Percentiles rank a stretch among this genome's conserved stretches.
phyloP scores from a whole-genome alignment of 176 grass and related monocot genomes.

The Triticum aestivum region DNA sequence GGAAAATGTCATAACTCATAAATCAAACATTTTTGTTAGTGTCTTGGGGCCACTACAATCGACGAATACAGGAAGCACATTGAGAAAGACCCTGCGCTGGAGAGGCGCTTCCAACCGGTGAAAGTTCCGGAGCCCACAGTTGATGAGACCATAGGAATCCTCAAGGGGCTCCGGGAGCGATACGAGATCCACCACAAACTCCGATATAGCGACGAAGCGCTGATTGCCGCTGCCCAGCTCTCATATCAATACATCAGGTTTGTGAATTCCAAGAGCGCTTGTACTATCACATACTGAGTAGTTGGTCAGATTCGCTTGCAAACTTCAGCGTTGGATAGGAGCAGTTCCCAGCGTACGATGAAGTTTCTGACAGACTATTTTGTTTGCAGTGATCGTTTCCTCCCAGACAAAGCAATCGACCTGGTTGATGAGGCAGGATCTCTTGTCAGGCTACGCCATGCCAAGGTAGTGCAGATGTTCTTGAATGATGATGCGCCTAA shows the following conservation, averaged over 20 bases:
- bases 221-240: constrained; percentile 68
- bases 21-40: constrained; percentile 29
- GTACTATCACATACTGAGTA: too few species aligned
- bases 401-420: constrained; percentile 89
- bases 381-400: constrained; percentile 74
- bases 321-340: not conserved
- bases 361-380: constrained; percentile 9
- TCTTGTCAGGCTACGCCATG: constrained; percentile 78
- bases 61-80: constrained; percentile 96
- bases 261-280: not conserved
- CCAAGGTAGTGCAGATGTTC: constrained; percentile 47
- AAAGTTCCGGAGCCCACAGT: constrained; percentile 92
- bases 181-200: constrained; percentile 98
- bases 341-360: not conserved
- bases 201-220: constrained; percentile 77
- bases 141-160: constrained; percentile 88
- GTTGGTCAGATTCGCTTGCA: too few species aligned
- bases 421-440: constrained; percentile 94
- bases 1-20: too few species aligned
- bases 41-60: constrained; percentile 86
- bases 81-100: constrained; percentile 92
- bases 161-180: constrained; percentile 74
- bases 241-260: constrained; percentile 94
- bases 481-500: constrained; percentile 13
- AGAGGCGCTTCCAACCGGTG: constrained; percentile 92